Base-by-base conservation (phyloP, 179 eudicot genomes). In the Patellifolia procumbens region DNA sequence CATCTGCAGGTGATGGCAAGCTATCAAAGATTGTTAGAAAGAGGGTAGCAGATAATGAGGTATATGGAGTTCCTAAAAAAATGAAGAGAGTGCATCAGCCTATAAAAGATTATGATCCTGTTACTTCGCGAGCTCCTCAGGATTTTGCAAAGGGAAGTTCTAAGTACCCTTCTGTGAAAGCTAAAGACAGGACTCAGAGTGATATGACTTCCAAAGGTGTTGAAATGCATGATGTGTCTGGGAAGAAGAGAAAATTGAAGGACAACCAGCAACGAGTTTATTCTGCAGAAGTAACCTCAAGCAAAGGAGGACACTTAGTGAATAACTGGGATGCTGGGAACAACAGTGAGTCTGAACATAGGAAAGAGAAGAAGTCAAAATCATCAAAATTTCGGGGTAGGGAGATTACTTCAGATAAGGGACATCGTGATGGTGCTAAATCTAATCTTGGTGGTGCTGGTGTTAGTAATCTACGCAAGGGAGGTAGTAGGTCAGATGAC, bases 201-300 rank as follows among this genome's bases (percentile, higher is more conserved):
- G 52, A 51, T 52, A 17, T 69, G 56, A 73, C 49, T 15, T 1
- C 74, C 31, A 67, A 75, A 49, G 79, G 78, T 48, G 56, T 48
- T 64, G 80, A 78, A 42, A 61, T 64, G 28, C 70, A 70, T 53
- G 86, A 81, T 70, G 51, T 49, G 15, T 78, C 69, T 63, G 81
- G 76, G 70, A 87, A 71, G 81, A 86, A 83, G 82, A 87, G 89
- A 64, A 84, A 87, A 76, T 39, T 74, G 68, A 82, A 78, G 61
- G 80, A 82, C 79, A 74, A 56, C 59, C 39, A 31, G 74, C 67
- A 74, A 49, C 46, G 46, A 68, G 61, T 32, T 53, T 34, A 29
- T 62, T 15, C 59, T 39, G 48, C 63, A 22, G 83, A 35, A 75
- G 29, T 19, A 29, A 16, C 56, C 52, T 64, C 62, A 42, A 45